phyloP scores from a whole-genome alignment of 352 stramenopile species.

The Blastocystis sp. region DNA sequence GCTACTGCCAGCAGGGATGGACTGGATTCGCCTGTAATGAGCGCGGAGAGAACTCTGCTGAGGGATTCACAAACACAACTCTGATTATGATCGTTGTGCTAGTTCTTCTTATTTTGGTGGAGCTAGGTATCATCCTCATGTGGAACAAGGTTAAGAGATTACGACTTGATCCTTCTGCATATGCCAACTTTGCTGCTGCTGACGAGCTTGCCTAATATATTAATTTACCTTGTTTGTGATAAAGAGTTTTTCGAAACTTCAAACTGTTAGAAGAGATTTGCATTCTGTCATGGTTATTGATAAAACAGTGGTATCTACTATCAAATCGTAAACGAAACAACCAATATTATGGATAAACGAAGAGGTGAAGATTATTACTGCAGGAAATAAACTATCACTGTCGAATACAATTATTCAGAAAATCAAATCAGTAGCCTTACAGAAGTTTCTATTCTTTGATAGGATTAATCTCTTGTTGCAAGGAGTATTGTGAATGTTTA shows the following conservation, averaged over 20 bases:
- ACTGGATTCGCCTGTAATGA: slow-evolving; percentile 48
- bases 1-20: slow-evolving; percentile 56
- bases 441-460: no score
- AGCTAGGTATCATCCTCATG: slow-evolving; percentile 30
- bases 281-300: background rate
- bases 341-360: background rate
- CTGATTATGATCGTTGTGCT: slow-evolving; percentile 25
- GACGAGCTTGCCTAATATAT: slow-evolving; percentile 36
- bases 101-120: slow-evolving; percentile 17
- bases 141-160: slow-evolving; percentile 55
- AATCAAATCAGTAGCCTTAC: no score
- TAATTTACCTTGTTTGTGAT: background rate
- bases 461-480: no score
- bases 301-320: background rate
- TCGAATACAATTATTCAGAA: no score
- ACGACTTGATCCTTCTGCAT: slow-evolving; percentile 48
- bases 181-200: slow-evolving; percentile 50
- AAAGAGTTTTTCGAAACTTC: background rate
- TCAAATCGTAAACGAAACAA: background rate
- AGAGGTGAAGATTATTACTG: background rate
- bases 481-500: no score
- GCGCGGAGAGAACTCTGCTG: slow-evolving; percentile 38
- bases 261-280: background rate
- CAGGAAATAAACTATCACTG: no score
- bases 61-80: slow-evolving; percentile 60